Evolutionary conservation across 805 yeast genomes (phyloP), one percentile per base, ranked within the genome.

Genomic region (Kodamaea hsintzibuensis): DNA sequence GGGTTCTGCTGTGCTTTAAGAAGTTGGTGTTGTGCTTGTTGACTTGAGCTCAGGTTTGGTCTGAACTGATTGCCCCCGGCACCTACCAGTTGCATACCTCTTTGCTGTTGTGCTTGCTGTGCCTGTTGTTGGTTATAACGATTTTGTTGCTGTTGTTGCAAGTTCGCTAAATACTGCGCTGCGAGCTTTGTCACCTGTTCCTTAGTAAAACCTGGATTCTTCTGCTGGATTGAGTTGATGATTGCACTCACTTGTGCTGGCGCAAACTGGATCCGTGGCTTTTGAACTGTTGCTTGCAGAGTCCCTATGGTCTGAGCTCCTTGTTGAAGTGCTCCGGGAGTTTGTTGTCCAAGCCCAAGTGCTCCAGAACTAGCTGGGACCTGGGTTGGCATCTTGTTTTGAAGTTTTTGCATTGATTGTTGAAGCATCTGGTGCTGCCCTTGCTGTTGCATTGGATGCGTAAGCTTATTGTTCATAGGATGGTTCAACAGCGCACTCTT

Each of bases 181-280:
- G 90, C 89, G 53, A 85, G 73, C 54, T 82, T 80, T 2, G 87
- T 82, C 0, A 85, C 88, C 60, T 85, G 87, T 53, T 82, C 86
- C 56, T 83, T 83, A 9, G 83, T 74, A 63, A 84, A 69, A 33
- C 76, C 79, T 1, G 91, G 91, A 63, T 85, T 81, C 60, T 84
- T 84, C n/a, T 79, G 70, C 63, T 85, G 88, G 51, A 85, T 85
- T 45, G 85, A 83, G 58, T 77, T 82, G 54, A 85, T 81, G 42
- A 85, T 79, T 0, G 88, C 85, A 8, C 88, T 79, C 3, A 85
- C 87, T 60, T 85, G 89, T 1, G 84, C 81, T 12, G 85, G 82
- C 0, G 84, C 80, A 65, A 83, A 80, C 43, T 73, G 76, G 17
- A 75, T 67, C 30, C 77, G 61, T 10, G 74, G 69, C 50, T 73